A percentile compares a stretch with the other conserved stretches of the same genome.
These are phyloP conservation scores for Ophiosphaerella korrae DNA, from an alignment of 2,329 filamentous ascomycete species.

Conservation along the genomic window DNA sequence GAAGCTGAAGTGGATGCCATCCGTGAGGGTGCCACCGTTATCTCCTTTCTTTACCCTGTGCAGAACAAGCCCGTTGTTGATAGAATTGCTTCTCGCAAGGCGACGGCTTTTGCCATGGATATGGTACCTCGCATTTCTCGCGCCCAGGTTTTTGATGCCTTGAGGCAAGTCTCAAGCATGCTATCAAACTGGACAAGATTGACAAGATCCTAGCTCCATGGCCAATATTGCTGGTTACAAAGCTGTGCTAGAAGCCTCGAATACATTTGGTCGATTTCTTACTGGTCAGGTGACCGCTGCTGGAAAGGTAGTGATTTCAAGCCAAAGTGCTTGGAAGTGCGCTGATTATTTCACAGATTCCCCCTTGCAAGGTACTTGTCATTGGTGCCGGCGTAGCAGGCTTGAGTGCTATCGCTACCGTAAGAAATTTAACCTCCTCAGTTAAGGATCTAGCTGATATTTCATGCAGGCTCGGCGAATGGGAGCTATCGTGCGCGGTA, in stretches of 20 bases:
- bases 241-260: slow-evolving; percentile 86
- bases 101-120: slow-evolving; percentile 88
- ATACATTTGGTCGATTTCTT: slow-evolving; percentile 85
- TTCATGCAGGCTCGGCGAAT: slow-evolving; percentile 69
- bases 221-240: slow-evolving; percentile 95
- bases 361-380: slow-evolving; percentile 86
- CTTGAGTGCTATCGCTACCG: slow-evolving; percentile 82
- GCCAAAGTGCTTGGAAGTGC: background rate
- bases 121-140: slow-evolving; percentile 89
- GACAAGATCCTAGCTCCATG: slow-evolving; percentile 71
- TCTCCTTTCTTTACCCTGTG: slow-evolving; percentile 82
- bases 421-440: slow-evolving; percentile 32
- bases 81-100: slow-evolving; percentile 70
- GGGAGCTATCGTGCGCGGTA: slow-evolving; percentile 77
- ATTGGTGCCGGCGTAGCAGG: slow-evolving; percentile 91
- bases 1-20: slow-evolving; percentile 71
- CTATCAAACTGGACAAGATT: background rate
- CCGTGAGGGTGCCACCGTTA: slow-evolving; percentile 72
- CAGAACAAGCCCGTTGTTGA: slow-evolving; percentile 80
- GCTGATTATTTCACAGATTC: slow-evolving; percentile 64
- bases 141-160: slow-evolving; percentile 84
- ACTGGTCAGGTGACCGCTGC: slow-evolving; percentile 90
- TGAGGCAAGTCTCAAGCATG: slow-evolving; percentile 49
- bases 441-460: slow-evolving; percentile 1
- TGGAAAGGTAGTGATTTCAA: slow-evolving; percentile 54